Conservation (phyloP, 768 basidiomycete species). For the Xerocomellus intermedius region DNA sequence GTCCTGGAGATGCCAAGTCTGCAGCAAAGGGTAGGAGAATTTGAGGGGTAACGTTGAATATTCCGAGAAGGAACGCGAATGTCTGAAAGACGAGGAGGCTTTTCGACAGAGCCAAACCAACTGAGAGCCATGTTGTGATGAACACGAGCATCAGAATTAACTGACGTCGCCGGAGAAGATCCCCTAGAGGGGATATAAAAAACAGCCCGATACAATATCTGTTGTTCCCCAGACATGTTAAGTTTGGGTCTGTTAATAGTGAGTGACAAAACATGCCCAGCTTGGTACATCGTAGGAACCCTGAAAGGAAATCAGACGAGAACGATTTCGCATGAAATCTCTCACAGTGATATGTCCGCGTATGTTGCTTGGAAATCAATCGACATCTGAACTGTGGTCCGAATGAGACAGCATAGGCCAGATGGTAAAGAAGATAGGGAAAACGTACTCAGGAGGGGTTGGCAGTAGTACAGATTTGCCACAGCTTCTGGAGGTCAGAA, state of each 20-base stretch:
- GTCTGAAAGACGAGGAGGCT: conserved; percentile 33
- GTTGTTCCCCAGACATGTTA: background rate
- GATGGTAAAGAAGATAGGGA: background rate
- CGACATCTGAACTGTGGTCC: conserved; percentile 31
- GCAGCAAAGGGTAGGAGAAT: conserved; percentile 42
- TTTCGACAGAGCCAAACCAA: conserved; percentile 38
- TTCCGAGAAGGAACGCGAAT: conserved; percentile 38
- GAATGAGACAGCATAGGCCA: background rate
- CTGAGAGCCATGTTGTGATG: conserved; percentile 33
- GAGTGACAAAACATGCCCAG: conserved; percentile 42
- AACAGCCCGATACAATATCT: conserved; percentile 34
- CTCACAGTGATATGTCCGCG: conserved; percentile 32
- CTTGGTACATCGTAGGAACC: conserved; percentile 64
- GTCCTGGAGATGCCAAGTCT: conserved; percentile 38
- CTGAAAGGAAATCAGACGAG: conserved; percentile 28
- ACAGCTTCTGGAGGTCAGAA: conserved; percentile 33
- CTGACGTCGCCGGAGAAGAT: conserved; percentile 42
- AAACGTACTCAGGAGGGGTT: conserved; percentile 67
- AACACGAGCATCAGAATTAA: conserved; percentile 38
- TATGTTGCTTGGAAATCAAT: conserved; percentile 35
- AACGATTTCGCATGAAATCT: background rate
- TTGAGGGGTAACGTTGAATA: conserved; percentile 40
- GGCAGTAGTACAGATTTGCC: conserved; percentile 78
- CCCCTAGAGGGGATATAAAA: conserved; percentile 44
- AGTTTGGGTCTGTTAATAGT: background rate